Evolutionary conservation across 805 yeast genomes (phyloP).

Genomic region (Pichia deserticola): DNA sequence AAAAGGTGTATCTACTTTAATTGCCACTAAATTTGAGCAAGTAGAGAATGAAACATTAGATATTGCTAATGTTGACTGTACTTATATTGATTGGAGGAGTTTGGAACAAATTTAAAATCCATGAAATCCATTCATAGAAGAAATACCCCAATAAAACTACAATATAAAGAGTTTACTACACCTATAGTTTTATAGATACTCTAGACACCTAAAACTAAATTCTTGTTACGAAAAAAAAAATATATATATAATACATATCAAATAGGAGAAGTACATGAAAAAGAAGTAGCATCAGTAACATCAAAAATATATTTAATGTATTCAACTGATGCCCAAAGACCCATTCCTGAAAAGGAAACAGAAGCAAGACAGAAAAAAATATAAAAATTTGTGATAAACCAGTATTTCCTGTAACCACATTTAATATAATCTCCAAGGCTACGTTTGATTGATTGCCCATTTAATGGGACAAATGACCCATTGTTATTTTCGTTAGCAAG

Average conservation of each 20-base stretch:
- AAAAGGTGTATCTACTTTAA: not conserved
- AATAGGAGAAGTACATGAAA: conserved; percentile 27
- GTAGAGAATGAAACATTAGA: not conserved
- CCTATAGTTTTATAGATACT: no score
- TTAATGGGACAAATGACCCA: not conserved
- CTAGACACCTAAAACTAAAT: no score
- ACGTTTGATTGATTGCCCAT: not conserved
- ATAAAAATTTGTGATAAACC: conserved; percentile 16
- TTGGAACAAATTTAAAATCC: not conserved
- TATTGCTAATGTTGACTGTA: not conserved
- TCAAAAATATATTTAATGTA: conserved; percentile 22
- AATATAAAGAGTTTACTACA: no score
- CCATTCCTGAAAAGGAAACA: conserved; percentile 24
- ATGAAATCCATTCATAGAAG: not conserved
- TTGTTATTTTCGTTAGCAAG: not conserved
- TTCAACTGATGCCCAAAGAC: conserved; percentile 24
- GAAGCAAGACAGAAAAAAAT: conserved; percentile 19
- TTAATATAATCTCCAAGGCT: not conserved
- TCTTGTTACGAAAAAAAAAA: no score
- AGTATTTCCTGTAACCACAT: conserved; percentile 16
- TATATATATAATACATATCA: not conserved
- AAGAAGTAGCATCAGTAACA: conserved; percentile 23
- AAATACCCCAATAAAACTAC: no score
- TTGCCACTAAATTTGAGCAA: not conserved
- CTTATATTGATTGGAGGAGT: not conserved